Percentiles rank a stretch among this genome's conserved stretches.
Evolutionary conservation across 257 asterid genomes (phyloP).

Genomic region (Catharanthus roseus): DNA sequence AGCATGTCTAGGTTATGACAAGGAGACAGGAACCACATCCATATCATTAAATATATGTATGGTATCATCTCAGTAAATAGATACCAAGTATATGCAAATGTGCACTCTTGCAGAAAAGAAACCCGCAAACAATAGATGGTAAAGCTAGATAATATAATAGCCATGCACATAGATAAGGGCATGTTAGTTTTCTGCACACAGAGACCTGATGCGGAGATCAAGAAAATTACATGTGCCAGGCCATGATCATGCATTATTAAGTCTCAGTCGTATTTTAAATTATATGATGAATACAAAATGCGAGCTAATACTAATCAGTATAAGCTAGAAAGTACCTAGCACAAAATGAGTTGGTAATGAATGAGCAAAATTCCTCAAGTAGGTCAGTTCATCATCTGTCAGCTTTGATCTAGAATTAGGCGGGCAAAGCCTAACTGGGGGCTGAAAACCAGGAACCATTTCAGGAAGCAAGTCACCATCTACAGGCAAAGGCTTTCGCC

Average conservation of each 20-base stretch:
- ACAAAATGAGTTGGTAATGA: conserved; percentile 87
- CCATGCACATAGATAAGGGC: not conserved
- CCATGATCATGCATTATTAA: not conserved
- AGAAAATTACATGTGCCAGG: not conserved
- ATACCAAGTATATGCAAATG: not conserved
- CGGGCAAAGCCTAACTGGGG: conserved; percentile 73
- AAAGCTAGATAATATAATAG: too few relatives aligned
- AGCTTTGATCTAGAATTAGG: conserved; percentile 64
- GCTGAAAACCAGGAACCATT: conserved; percentile 60
- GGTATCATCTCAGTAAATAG: not conserved
- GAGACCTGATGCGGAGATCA: not conserved
- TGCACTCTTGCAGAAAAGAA: too few relatives aligned
- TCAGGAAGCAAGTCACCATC: conserved; percentile 89
- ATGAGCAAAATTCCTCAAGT: conserved; percentile 74
- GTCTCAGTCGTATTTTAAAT: not conserved
- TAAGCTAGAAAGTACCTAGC: conserved; percentile 50
- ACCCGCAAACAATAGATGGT: too few relatives aligned
- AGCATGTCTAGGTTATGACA: not conserved
- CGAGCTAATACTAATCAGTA: not conserved
- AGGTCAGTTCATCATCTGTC: conserved; percentile 70
- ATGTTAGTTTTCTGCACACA: not conserved
- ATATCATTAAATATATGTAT: not conserved
- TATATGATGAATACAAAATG: too few relatives aligned
- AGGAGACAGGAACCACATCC: not conserved
- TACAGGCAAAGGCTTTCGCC: conserved; percentile 84